Conservation (phyloP, 1,139 yeast species). For the Taphrina wiesneri region DNA sequence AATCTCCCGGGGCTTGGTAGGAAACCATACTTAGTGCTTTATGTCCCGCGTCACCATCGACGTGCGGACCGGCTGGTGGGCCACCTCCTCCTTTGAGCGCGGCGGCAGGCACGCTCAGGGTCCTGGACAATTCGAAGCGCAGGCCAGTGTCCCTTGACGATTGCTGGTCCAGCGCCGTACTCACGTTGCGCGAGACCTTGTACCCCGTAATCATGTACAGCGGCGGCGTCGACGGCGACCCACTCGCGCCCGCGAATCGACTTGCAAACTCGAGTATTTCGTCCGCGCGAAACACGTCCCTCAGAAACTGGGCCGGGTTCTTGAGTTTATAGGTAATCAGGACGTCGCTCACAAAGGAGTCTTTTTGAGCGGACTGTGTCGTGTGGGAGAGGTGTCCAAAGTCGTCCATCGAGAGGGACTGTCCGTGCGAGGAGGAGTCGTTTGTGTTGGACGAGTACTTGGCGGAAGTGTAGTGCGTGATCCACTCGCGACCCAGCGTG, state of each 20-base stretch:
- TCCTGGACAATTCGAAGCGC: neutral
- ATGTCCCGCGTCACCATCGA: neutral
- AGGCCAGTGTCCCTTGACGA: neutral
- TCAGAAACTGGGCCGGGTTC: conserved; percentile 8
- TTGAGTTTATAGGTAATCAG: conserved; percentile 19
- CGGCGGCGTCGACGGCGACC: neutral
- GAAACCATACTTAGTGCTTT: neutral
- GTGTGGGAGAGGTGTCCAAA: neutral
- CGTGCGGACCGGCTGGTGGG: neutral
- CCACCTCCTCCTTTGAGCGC: neutral
- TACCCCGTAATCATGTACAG: conserved; percentile 6
- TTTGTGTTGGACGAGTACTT: neutral
- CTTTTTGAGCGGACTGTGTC: neutral
- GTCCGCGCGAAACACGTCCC: neutral
- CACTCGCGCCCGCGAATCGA: neutral
- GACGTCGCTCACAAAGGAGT: conserved; percentile 2
- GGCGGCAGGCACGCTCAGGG: neutral
- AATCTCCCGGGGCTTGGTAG: conserved; percentile 10
- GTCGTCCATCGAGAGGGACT: neutral
- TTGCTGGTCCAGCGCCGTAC: conserved; percentile 9
- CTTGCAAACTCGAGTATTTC: neutral
- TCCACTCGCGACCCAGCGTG: conserved; percentile 12
- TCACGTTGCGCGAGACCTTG: conserved; percentile 19
- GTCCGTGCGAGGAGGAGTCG: neutral
- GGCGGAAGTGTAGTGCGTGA: conserved; percentile 17